Conservation (phyloP, 345 rosid species). For the Euphorbia peplus region DNA sequence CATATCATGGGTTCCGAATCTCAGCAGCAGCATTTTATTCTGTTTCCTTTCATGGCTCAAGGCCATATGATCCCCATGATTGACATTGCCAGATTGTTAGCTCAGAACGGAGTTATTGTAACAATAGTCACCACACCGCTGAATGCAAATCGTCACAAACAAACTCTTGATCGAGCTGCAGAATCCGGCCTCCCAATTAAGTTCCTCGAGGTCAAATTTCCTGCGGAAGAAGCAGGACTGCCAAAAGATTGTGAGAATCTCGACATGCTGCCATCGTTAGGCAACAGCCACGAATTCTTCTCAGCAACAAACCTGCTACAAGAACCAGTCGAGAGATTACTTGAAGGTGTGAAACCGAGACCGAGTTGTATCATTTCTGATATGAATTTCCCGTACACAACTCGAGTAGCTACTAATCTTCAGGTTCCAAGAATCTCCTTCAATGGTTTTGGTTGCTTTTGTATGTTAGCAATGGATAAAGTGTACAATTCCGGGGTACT, state of each 20-base stretch:
- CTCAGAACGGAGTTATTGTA: background rate
- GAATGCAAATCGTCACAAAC: constrained; percentile 25
- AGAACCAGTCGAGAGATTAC: constrained; percentile 14
- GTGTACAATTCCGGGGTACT: background rate
- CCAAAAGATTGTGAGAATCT: constrained; percentile 18
- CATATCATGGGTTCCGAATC: constrained; percentile 1
- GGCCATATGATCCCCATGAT: constrained; percentile 28
- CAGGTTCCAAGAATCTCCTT: constrained; percentile 28
- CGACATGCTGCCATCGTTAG: constrained; percentile 16
- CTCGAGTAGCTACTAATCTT: constrained; percentile 14
- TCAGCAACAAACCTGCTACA: constrained; percentile 10
- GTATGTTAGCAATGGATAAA: background rate
- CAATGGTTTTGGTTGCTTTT: constrained; percentile 22
- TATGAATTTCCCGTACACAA: constrained; percentile 23
- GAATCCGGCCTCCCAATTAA: constrained; percentile 21
- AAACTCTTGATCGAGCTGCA: constrained; percentile 14
- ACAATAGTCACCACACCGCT: constrained; percentile 31
- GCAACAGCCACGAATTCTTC: constrained; percentile 10
- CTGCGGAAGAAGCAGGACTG: constrained; percentile 14
- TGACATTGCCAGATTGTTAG: constrained; percentile 22
- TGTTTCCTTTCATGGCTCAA: constrained; percentile 17
- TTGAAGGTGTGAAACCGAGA: constrained; percentile 16
- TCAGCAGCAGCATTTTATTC: background rate
- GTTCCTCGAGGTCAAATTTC: constrained; percentile 5
- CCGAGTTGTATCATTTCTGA: constrained; percentile 41